Conservation (phyloP, 73 alveolate species). For the Uronychia setigera region DNA sequence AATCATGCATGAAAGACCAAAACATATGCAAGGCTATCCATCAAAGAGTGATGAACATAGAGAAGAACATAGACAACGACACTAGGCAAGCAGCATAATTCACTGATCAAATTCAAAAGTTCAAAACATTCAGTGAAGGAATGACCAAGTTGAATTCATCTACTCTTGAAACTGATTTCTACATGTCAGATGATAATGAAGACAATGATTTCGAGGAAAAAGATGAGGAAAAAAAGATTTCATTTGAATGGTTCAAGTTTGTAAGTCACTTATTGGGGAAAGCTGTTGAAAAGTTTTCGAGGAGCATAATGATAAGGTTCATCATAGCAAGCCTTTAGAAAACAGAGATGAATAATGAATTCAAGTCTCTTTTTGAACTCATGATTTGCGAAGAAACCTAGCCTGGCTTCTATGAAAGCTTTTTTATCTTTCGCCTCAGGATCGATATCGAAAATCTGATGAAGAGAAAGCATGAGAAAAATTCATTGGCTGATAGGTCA, state of each 20-base stretch:
- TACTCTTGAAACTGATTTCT: not conserved
- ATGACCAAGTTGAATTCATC: not conserved
- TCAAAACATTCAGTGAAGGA: not conserved
- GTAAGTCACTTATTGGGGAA: not conserved
- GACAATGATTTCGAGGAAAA: not conserved
- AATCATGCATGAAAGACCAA: not conserved
- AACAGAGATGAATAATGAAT: not conserved
- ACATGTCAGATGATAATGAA: not conserved
- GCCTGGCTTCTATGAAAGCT: not conserved
- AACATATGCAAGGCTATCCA: not conserved
- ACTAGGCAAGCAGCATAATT: too few species aligned
- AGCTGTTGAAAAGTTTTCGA: not conserved
- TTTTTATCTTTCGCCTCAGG: not conserved
- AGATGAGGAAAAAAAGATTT: not conserved
- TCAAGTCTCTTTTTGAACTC: not conserved
- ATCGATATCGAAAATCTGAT: slow-evolving; percentile 3
- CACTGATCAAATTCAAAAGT: too few species aligned
- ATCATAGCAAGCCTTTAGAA: not conserved
- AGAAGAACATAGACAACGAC: not conserved
- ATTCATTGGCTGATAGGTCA: not conserved
- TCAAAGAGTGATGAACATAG: not conserved
- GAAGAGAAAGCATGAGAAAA: not conserved
- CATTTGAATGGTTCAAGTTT: not conserved
- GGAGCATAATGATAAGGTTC: not conserved
- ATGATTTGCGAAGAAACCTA: not conserved